Conservation (phyloP, 2,329 filamentous ascomycete genomes). For the Leptographium flavum region DNA sequence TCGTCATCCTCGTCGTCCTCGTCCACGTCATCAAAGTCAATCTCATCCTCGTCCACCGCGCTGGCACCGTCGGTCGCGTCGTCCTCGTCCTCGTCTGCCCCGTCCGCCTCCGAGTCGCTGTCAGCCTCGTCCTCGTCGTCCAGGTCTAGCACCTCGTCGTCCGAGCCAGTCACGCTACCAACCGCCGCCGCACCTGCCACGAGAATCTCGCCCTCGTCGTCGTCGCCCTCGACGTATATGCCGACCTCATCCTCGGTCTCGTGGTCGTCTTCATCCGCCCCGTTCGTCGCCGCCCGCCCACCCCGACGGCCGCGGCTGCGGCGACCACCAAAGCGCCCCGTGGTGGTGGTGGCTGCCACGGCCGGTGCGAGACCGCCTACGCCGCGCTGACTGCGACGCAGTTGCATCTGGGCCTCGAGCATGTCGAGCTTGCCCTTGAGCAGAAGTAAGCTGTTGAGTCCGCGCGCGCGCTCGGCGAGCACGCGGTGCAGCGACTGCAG, state of each 20-base stretch:
- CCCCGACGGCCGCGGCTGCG: no score
- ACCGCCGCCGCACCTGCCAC: slow-evolving; percentile 18
- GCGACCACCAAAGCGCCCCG: no score
- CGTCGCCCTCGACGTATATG: slow-evolving; percentile 3
- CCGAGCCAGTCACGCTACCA: neutral
- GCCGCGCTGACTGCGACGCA: slow-evolving; percentile 51
- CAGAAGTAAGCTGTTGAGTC: slow-evolving; percentile 66
- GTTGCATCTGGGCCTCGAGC: slow-evolving; percentile 75
- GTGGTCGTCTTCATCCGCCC: no score
- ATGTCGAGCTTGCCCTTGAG: slow-evolving; percentile 94
- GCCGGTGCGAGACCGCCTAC: slow-evolving; percentile 23
- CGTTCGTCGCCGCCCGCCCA: no score
- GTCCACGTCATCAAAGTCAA: slow-evolving; percentile 61
- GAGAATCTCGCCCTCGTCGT: slow-evolving; percentile 17
- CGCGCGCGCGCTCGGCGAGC: slow-evolving; percentile 71
- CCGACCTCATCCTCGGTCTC: slow-evolving; percentile 48
- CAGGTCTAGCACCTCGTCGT: slow-evolving; percentile 28
- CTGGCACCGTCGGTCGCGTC: slow-evolving; percentile 20
- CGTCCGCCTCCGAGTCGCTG: slow-evolving; percentile 55
- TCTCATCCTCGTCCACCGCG: slow-evolving; percentile 22
- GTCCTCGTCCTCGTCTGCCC: slow-evolving; percentile 74
- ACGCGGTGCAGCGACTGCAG: slow-evolving; percentile 73
- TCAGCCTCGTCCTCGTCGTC: slow-evolving; percentile 79
- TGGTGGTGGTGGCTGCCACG: slow-evolving; percentile 36
- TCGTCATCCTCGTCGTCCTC: slow-evolving; percentile 70